Base-by-base conservation (phyloP, 2,329 filamentous ascomycete species). In the Trichoderma harzianum region DNA sequence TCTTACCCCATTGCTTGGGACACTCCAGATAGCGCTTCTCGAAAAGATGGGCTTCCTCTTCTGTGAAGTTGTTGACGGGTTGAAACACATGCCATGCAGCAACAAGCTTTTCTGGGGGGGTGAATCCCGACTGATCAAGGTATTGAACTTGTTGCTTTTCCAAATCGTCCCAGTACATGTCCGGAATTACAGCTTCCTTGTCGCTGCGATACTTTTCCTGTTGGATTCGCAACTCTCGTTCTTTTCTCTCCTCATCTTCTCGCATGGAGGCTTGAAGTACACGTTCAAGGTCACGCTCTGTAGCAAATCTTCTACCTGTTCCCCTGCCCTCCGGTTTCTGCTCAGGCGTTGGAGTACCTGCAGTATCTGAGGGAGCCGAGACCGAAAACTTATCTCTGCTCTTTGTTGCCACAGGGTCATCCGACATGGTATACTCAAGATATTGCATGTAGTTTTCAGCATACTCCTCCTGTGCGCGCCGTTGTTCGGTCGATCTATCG, bases 1-100 rank as follows among this genome's bases (percentile, higher is more conserved):
- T 90, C 76, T 89, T 90, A 71, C 92, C 92, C 92, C 92, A 96
- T 77, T 94, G 92, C 84, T 96, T 96, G 0, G 92, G 92, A 72
- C 88, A 88, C 73, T 93, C 91, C 65, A 93, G 85, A 77, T 94
- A 95, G 12, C 89, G 87, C 75, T 91, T 90, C 75, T 94, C 91
- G 78, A 96, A 94, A 32, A 88, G 84, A 58, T 88, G 86, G 47
- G 88, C 86, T 79, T 96, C 93, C 74, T 92, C 88, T 21, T 88
- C 85, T 0, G 89, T 92, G 80, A 95, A 95, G 77, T 94, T 93
- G 78, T 93, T 90, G 68, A 90, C 84, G 5, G 91, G 90, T 14
- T 92, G 91, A 61, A 93, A 86, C 64, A 93, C 91, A 72, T 93
- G 88, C 84, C 92, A 94, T 16, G 89, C 85, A 3, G 89, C 85